Percentiles rank a stretch among this genome's conserved stretches.
Evolutionary conservation across 1,139 yeast species (phyloP).

Genomic region (Pichia norvegensis): DNA sequence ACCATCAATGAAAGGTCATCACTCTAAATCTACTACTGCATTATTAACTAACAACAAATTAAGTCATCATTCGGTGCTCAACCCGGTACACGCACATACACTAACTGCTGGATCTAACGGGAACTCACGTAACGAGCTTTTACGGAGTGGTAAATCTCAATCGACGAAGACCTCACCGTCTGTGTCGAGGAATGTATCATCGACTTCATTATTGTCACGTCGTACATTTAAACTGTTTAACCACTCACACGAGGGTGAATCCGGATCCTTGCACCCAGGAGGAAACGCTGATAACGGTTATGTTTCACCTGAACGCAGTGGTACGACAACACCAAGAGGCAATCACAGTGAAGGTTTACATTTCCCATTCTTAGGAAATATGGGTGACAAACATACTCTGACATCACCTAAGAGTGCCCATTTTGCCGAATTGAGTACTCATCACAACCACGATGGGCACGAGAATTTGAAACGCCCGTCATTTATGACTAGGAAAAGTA

Average conservation of each 20-base stretch:
- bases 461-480: neutral
- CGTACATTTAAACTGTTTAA: neutral
- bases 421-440: neutral
- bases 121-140: neutral
- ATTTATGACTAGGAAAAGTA: neutral
- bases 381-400: neutral
- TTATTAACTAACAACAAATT: neutral
- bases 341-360: neutral
- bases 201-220: constrained; percentile 7
- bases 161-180: constrained; percentile 25
- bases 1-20: neutral
- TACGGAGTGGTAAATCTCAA: constrained; percentile 8
- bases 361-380: neutral
- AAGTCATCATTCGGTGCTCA: neutral
- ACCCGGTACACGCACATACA: neutral
- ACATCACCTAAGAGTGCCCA: constrained; percentile 6
- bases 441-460: neutral
- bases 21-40: constrained; percentile 4
- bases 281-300: neutral
- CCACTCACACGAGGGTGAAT: neutral
- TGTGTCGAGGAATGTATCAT: constrained; percentile 22
- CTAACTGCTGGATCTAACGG: neutral
- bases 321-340: constrained; percentile 5
- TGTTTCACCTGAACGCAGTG: constrained; percentile 3
- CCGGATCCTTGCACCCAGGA: neutral